Evolutionary conservation across 805 yeast genomes (phyloP).

Genomic region (Candida manassasensis): DNA sequence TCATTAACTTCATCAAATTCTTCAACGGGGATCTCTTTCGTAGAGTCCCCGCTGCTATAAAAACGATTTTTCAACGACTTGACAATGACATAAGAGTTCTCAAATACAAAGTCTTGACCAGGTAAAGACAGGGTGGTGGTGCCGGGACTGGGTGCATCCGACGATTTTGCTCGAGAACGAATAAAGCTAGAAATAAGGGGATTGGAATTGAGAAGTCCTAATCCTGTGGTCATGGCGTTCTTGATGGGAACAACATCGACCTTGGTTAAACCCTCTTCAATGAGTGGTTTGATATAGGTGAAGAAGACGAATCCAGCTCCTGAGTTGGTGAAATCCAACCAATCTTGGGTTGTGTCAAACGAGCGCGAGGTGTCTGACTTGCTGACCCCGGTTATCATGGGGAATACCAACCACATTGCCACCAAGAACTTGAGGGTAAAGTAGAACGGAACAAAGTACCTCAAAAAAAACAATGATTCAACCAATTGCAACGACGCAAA

Average conservation of each 20-base stretch:
- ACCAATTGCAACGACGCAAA: slow-evolving; percentile 40
- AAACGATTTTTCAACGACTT: slow-evolving; percentile 5
- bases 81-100: slow-evolving; percentile 6
- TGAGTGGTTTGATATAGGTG: slow-evolving; percentile 23
- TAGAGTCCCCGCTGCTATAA: slow-evolving; percentile 1
- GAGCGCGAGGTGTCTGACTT: slow-evolving; percentile 7
- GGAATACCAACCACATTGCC: slow-evolving; percentile 58
- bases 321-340: slow-evolving; percentile 23
- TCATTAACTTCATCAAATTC: not conserved
- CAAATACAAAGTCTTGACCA: not conserved
- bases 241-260: not conserved
- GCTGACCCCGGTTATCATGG: slow-evolving; percentile 22
- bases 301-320: slow-evolving; percentile 34
- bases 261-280: not conserved
- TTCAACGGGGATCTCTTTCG: not conserved
- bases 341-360: slow-evolving; percentile 18
- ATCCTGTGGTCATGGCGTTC: not conserved
- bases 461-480: slow-evolving; percentile 40
- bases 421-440: slow-evolving; percentile 43
- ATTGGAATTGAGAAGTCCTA: not conserved
- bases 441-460: slow-evolving; percentile 51
- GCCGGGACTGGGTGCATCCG: not conserved
- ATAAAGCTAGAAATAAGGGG: not conserved
- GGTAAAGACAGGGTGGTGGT: not conserved
- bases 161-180: not conserved